Evolutionary conservation across 805 yeast species (phyloP), one percentile per base, ranked within the genome.

Genomic region (Ogataea corticis): DNA sequence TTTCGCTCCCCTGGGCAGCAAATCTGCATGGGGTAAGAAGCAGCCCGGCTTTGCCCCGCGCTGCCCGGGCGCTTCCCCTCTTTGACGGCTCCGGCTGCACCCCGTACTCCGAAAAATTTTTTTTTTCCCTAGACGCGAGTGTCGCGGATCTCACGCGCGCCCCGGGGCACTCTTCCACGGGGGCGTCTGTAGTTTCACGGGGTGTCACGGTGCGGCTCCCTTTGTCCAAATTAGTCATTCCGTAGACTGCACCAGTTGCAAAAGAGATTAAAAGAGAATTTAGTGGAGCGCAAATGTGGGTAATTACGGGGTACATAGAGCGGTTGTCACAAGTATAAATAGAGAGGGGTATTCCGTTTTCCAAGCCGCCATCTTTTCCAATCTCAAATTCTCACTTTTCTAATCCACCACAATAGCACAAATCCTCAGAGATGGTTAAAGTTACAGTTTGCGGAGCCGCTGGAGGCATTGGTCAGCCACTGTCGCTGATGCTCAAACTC

Each of bases 401-500:
- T n/a, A n/a, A n/a, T n/a, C n/a, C n/a, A n/a, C n/a, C n/a, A n/a
- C n/a, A n/a, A n/a, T n/a, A n/a, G n/a, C n/a, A n/a, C n/a, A n/a
- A n/a, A n/a, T n/a, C n/a, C n/a, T n/a, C 13, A 10, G 40, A 25
- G 21, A 54, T 54, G 58, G 50, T 50, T 19, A 54, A 54, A 49
- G 58, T 87, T 43, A 79, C 96, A 50, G 90, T 88, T 48, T 75
- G 83, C 41, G 96, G 96, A 54, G 96, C 96, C 48, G 88, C 91
- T 41, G 96, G 96, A 58, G 96, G 97, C 50, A 89, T 89, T 63
- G 97, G 97, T 45, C 96, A 90, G 74, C 95, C 96, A 34, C 75
- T 89, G 50, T 87, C 96, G 12, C 79, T 90, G 44, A 75, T 89
- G 52, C 73, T 89, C 57, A 89, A 89, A 68, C 71, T 88, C 49